Evolutionary conservation across 176 grass and related monocot genomes (phyloP).

Genomic region (Oryza punctata): DNA sequence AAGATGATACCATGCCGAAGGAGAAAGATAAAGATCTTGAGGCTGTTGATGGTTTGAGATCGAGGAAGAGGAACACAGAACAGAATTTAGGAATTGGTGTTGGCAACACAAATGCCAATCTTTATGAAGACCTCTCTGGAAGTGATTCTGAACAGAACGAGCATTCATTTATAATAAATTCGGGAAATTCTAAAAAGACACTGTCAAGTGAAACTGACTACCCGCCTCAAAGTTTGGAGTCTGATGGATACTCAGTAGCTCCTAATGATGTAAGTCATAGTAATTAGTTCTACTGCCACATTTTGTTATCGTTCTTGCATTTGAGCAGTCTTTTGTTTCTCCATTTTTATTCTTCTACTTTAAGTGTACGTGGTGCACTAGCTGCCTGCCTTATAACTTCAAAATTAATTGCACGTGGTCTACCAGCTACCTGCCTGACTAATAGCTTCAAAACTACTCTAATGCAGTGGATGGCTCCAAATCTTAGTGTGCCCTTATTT

Average conservation of each 20-base stretch:
- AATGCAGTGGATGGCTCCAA: constrained; percentile 87
- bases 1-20: constrained; percentile 37
- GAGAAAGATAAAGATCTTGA: constrained; percentile 41
- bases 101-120: constrained; percentile 39
- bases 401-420: constrained; percentile 28
- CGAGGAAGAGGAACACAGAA: constrained; percentile 52
- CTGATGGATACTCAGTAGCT: constrained; percentile 50
- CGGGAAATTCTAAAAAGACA: constrained; percentile 49
- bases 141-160: constrained; percentile 74
- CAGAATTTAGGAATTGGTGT: constrained; percentile 36
- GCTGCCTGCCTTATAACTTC: constrained; percentile 25
- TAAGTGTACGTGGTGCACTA: constrained; percentile 11
- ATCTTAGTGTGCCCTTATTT: constrained; percentile 91
- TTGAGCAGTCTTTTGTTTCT: background rate
- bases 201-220: constrained; percentile 46
- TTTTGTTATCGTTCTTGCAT: background rate
- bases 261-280: constrained; percentile 63
- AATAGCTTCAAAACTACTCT: constrained; percentile 34
- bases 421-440: background rate
- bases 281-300: constrained; percentile 6
- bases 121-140: constrained; percentile 57
- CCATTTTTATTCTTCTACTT: constrained; percentile 5
- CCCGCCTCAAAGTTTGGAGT: constrained; percentile 55
- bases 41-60: constrained; percentile 64
- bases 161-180: constrained; percentile 57